These are phyloP conservation scores for Sporothrix brasiliensis DNA, from an alignment of 2,329 filamentous ascomycete species.

Conservation along the genomic window DNA sequence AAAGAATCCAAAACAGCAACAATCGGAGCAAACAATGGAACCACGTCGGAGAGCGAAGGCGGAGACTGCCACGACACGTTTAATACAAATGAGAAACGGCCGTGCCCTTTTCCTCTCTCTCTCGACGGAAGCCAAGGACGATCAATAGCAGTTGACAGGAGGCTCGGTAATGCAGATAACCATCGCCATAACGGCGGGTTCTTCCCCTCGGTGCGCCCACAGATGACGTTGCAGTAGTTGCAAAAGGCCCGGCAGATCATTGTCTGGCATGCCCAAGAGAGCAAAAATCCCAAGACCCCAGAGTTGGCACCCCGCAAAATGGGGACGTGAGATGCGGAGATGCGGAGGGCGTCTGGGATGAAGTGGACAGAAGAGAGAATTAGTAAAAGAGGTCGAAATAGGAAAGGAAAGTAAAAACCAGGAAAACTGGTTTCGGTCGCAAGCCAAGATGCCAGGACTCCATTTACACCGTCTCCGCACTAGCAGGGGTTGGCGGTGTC, in stretches of 20 bases:
- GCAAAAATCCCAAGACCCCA: neutral
- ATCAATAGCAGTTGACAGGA: no score
- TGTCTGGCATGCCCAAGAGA: neutral
- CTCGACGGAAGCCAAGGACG: neutral
- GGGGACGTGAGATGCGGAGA: neutral
- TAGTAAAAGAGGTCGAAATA: neutral
- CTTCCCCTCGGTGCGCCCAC: neutral
- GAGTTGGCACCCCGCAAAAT: conserved; percentile 9
- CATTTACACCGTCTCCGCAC: conserved; percentile 6
- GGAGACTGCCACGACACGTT: neutral
- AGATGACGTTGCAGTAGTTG: neutral
- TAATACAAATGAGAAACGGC: conserved; percentile 15
- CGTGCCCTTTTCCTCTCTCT: neutral
- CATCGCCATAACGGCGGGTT: neutral
- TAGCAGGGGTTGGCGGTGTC: neutral
- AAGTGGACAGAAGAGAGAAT: neutral
- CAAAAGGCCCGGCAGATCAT: neutral
- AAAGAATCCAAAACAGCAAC: no score
- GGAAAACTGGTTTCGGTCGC: neutral
- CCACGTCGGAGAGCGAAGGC: neutral
- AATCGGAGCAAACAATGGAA: neutral
- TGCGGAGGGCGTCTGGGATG: neutral
- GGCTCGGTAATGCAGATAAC: neutral
- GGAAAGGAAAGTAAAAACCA: neutral
- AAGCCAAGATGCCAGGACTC: neutral